phyloP scores from a whole-genome alignment of 345 rosid genomes.

The Ricinus communis region DNA sequence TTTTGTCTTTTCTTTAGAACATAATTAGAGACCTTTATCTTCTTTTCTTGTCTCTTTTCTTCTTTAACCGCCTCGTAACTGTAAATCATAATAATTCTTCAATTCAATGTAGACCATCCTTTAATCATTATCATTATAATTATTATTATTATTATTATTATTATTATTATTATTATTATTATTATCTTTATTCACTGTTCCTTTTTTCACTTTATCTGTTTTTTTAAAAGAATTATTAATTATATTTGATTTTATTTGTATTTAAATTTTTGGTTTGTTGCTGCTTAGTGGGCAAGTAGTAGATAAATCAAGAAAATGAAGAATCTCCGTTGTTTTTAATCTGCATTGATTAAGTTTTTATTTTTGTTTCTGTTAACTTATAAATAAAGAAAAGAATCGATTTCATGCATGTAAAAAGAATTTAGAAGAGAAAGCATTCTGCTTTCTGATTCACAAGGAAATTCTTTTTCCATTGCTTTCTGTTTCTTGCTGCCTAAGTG shows the following conservation, averaged over 20 bases:
- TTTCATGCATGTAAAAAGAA: slow-evolving; percentile 9
- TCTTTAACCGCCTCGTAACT: slow-evolving; percentile 22
- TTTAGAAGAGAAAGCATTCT: slow-evolving; percentile 3
- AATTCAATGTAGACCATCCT: background rate
- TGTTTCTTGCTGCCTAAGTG: slow-evolving; percentile 13
- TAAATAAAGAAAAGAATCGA: slow-evolving; percentile 41
- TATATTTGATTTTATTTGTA: background rate
- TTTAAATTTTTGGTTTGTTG: background rate
- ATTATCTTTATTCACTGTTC: background rate
- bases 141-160: too few relatives aligned
- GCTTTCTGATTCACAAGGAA: background rate
- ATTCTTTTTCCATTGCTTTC: slow-evolving; percentile 11
- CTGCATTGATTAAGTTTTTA: too few relatives aligned
- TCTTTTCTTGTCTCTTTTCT: slow-evolving; percentile 28
- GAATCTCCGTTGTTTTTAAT: slow-evolving; percentile 25
- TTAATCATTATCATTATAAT: slow-evolving; percentile 20
- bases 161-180: too few relatives aligned
- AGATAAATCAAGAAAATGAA: slow-evolving; percentile 6
- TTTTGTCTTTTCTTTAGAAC: background rate
- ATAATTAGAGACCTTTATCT: slow-evolving; percentile 35
- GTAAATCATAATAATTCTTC: slow-evolving; percentile 19
- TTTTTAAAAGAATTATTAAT: background rate
- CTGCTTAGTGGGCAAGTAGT: background rate
- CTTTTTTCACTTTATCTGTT: background rate
- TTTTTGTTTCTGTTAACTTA: slow-evolving; percentile 32